Base-by-base conservation (phyloP, 768 basidiomycete genomes). In the Psilocybe subaeruginosa region DNA sequence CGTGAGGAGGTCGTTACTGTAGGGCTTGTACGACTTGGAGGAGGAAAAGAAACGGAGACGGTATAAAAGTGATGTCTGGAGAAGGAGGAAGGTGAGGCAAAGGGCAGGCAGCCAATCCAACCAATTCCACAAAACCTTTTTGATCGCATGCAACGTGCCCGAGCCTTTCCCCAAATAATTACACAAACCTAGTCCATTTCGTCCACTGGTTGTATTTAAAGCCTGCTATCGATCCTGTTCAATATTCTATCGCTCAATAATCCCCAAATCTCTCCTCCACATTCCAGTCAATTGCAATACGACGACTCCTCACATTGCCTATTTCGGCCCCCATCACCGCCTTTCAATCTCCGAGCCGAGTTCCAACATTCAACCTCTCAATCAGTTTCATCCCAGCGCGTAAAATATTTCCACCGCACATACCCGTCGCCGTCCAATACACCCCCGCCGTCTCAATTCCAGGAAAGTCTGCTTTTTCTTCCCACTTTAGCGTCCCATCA, bases 141-240 rank as follows among this genome's bases (percentile, higher is more conserved):
- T 88, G 87, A 89, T 89, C 79, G 79, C 81, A 82, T 77, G 80
- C 87, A 89, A 89, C 88, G 88, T 91, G 88, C 84, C 87, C 83
- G 54, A 48, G 56, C 27, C 45, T 59, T 56, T 61, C 58, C 56
- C 37, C 63, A 43, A 43, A 43, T 43, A 43, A 43, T 43, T 43
- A 43, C 41, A 11, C 41, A 43, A 43, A 43, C 55, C 56, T 39
- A 39, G 16, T 46, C 48, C 33, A 39, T 54, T 17, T 51, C 62
- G n/a, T 16, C 41, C n/a, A 43, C 14, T 12, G 4, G 4, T 5
- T 16, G 8, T 16, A 43, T 43, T 43, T 43, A 43, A 43, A 43
- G 41, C 41, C 6, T 9, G 48, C 48, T 31, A 50, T 27, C 48
- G 30, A 50, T 50, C 48, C 30, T 31, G n/a, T 1, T n/a, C 48